Evolutionary conservation across 768 basidiomycete genomes (phyloP), one percentile per base, ranked within the genome.

Genomic region (Termitomyces heimii): DNA sequence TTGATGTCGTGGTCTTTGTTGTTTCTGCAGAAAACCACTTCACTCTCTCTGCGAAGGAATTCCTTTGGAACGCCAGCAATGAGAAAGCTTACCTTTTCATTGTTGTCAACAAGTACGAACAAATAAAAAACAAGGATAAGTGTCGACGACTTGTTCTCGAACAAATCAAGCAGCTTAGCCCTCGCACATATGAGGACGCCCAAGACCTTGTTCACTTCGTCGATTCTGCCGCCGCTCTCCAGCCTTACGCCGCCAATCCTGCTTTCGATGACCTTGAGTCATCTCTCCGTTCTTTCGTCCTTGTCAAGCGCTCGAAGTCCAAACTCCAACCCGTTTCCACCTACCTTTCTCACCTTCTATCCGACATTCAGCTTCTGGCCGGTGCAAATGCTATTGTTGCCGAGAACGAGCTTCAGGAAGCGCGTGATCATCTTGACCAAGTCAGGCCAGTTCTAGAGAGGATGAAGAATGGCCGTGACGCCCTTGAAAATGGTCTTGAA

Each of bases 11-110:
- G 56, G 96, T 99, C 56, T 99, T 98, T 70, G 94, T 98, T 63
- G 94, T 97, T 50, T 94, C 92, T 0, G 94, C 97, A 4, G 95
- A 97, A 75, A 98, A 99, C 71, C 96, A 98, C 77, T 96, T 99
- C 71, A 99, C 97, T 0, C 81, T 95, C 20, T 96, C 94, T 4
- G 89, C 94, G 14, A 92, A 89, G 68, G 94, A 98, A 70, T 98
- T 99, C 79, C 80, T 99, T 47, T 82, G 77, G 77, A 92, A 85
- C 64, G 94, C 96, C 2, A 91, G 89, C 75, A 89, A 92, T 65
- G 97, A 99, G 75, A 98, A 98, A 77, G 94, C 96, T 0, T 96
- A 95, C 69, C 76, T 99, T 49, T 99, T 99, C 77, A 89, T 98
- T 68, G 97, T 98, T 54, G 96, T 98, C 70, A 99, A 99, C 82